Base-by-base conservation (phyloP, 2,329 filamentous ascomycete species). In the Akanthomyces lecanii region DNA sequence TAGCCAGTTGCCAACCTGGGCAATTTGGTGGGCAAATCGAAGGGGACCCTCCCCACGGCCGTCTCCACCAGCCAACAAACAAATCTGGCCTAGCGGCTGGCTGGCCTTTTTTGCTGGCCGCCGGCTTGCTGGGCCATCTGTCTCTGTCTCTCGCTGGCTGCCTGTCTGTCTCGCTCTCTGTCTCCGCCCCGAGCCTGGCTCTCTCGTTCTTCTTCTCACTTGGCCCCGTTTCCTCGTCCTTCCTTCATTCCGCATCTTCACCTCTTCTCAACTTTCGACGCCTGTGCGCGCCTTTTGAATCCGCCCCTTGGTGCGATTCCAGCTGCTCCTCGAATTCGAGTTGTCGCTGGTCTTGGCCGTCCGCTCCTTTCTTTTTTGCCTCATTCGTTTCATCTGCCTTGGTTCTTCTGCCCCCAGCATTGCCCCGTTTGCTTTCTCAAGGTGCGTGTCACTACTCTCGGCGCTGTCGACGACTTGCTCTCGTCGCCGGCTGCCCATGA, bases 341-440 rank as follows among this genome's bases (percentile, higher is more conserved):
- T 79, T 82, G 78, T 75, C 77, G 75, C 82, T 85, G 83, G 82
- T 82, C 76, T 84, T 76, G 81, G 73, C 82, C 82, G 82, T 85
- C 82, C 82, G 78, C 81, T 85, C 82, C 50, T 82, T 77, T 77
- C 76, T 67, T 68, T 67, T 72, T 74, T 70, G 66, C 65, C 67
- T 64, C 56, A 44, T 56, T 64, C 69, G 69, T 68, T 68, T 65
- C 64, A 67, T 68, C 53, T 65, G 63, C 63, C 62, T 67, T 64
- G 54, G 63, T 67, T 67, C 62, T 68, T 64, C 65, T 67, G 66
- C 64, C 48, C 33, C 58, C 50, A 65, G 64, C 64, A 62, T 65
- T 59, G 52, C 47, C 45, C 53, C 12, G 66, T 68, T 69, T 69
- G 54, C 62, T 67, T 66, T 69, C 66, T 61, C 67, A 64, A 59